Conservation (phyloP, 345 rosid genomes). For the Mallotus nudiflorus region DNA sequence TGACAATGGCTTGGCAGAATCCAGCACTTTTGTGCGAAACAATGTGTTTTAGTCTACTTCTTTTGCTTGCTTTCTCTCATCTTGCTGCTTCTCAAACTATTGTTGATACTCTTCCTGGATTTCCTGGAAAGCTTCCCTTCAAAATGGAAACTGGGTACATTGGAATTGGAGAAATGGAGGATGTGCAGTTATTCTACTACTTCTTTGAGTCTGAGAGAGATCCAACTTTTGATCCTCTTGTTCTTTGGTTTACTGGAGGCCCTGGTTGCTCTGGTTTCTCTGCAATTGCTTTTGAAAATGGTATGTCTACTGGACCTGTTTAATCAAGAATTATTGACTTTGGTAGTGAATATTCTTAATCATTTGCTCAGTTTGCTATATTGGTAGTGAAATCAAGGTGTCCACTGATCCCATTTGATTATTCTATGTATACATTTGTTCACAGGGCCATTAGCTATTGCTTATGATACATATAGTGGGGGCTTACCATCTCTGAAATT, state of each 20-base stretch:
- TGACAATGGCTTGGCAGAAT: neutral
- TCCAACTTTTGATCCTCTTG: constrained; percentile 35
- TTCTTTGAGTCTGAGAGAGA: constrained; percentile 41
- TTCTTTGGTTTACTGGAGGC: constrained; percentile 48
- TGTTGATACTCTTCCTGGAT: constrained; percentile 32
- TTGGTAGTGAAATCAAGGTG: too few relatives aligned
- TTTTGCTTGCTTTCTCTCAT: constrained; percentile 8
- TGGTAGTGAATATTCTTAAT: neutral
- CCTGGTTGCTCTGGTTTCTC: constrained; percentile 51
- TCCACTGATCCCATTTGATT: too few relatives aligned
- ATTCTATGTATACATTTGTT: too few relatives aligned
- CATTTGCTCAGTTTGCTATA: neutral
- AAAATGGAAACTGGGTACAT: constrained; percentile 45
- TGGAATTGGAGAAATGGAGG: constrained; percentile 34
- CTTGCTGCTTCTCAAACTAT: constrained; percentile 18
- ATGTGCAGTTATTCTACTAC: constrained; percentile 43
- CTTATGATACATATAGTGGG: constrained; percentile 23
- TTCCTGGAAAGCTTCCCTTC: constrained; percentile 41
- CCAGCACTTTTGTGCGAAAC: neutral
- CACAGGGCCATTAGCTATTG: constrained; percentile 40
- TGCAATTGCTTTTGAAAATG: constrained; percentile 41
- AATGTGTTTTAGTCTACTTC: neutral
- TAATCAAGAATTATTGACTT: too few relatives aligned
- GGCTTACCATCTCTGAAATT: constrained; percentile 26
- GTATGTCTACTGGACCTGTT: constrained; percentile 7